Percentiles rank a stretch among this genome's conserved stretches.
These are phyloP conservation scores for Oenanthe javanica DNA, from an alignment of 140 eudicot species.

Conservation along the genomic window DNA sequence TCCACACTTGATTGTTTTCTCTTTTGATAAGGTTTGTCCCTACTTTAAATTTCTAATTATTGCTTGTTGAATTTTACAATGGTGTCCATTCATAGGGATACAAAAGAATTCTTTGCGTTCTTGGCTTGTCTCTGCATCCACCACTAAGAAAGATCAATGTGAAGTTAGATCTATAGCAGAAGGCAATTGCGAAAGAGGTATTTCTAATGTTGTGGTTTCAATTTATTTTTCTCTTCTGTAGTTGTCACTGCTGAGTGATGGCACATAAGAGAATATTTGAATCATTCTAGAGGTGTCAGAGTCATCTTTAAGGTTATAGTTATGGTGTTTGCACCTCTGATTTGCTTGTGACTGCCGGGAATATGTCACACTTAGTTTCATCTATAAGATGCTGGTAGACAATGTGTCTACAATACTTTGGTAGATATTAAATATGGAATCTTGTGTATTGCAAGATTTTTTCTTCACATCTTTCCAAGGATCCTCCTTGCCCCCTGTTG, in stretches of 20 bases:
- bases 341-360: neutral
- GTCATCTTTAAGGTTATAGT: neutral
- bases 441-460: neutral
- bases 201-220: neutral
- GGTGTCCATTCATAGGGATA: conserved; percentile 32
- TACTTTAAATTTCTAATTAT: neutral
- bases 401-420: neutral
- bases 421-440: neutral
- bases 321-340: neutral
- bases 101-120: conserved; percentile 61
- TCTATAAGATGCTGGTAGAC: neutral
- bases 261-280: neutral
- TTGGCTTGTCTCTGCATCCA: conserved; percentile 61
- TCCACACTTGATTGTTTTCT: neutral
- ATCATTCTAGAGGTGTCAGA: neutral
- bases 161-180: conserved; percentile 13
- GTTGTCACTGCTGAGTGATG: neutral
- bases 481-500: neutral
- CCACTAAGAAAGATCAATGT: conserved; percentile 15
- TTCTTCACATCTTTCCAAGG: neutral
- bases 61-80: conserved; percentile 1
- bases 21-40: neutral
- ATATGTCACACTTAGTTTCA: neutral
- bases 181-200: conserved; percentile 36
- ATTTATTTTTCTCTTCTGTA: neutral